A percentile compares a stretch with the other conserved stretches of the same genome.
Evolutionary conservation across 306 rosid genomes (phyloP).

Genomic region (cucumber (Cucumis sativus)): Cucumber_9930_V3 NC_026659.2:1756501-1757000

Average conservation of each 20-base stretch:
- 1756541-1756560: not conserved
- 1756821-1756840: slow-evolving; percentile 82
- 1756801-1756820: slow-evolving; percentile 75
- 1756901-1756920: slow-evolving; percentile 2
- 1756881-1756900: slow-evolving; percentile 2
- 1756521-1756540: not conserved
- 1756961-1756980: slow-evolving; percentile 55
- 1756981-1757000: slow-evolving; percentile 91
- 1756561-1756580: not conserved
- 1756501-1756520: not conserved
- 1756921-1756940: slow-evolving; percentile 1
- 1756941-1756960: not conserved
- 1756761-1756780: not conserved
- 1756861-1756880: slow-evolving; percentile 70
- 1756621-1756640: not conserved
- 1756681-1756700: not conserved
- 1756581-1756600: not conserved
- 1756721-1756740: not conserved
- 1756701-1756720: not conserved
- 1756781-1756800: slow-evolving; percentile 49
- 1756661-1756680: not conserved
- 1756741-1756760: not conserved
- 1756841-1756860: slow-evolving; percentile 85
- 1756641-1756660: not conserved
- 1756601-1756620: not conserved